phyloP scores from a whole-genome alignment of 805 yeast genomes.

The Saturnispora sanitii region DNA sequence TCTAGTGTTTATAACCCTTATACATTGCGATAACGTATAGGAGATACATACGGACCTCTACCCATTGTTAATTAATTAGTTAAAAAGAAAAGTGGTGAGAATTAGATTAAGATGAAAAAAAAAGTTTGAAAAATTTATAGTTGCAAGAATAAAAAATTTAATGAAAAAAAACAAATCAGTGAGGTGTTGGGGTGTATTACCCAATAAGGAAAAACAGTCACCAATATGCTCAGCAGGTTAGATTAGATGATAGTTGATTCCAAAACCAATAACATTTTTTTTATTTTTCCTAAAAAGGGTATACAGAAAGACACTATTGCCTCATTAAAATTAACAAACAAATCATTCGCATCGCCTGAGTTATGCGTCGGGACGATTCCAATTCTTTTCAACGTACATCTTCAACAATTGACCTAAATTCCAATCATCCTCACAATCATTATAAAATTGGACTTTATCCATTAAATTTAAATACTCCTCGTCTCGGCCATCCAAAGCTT shows the following conservation, averaged over 20 bases:
- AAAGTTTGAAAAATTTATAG: constrained; percentile 1
- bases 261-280: no score
- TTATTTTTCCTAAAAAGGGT: no score
- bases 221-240: not conserved
- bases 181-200: constrained; percentile 7
- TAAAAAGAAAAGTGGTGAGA: not conserved
- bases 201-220: constrained; percentile 1
- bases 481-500: constrained; percentile 15
- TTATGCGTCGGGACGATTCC: constrained; percentile 23
- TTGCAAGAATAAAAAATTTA: not conserved
- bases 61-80: constrained; percentile 40
- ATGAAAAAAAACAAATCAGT: not conserved
- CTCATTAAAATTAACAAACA: no score
- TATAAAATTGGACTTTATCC: constrained; percentile 16
- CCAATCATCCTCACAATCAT: constrained; percentile 30
- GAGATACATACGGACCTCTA: constrained; percentile 60
- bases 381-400: constrained; percentile 28
- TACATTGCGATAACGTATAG: constrained; percentile 10
- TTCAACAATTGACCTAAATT: constrained; percentile 37
- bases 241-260: no score
- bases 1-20: constrained; percentile 3
- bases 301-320: no score
- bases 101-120: constrained; percentile 5
- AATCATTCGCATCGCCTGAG: not conserved
- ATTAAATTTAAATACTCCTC: constrained; percentile 13